phyloP scores from a whole-genome alignment of 768 basidiomycete species.

The Gloeostereum incarnatum region DNA sequence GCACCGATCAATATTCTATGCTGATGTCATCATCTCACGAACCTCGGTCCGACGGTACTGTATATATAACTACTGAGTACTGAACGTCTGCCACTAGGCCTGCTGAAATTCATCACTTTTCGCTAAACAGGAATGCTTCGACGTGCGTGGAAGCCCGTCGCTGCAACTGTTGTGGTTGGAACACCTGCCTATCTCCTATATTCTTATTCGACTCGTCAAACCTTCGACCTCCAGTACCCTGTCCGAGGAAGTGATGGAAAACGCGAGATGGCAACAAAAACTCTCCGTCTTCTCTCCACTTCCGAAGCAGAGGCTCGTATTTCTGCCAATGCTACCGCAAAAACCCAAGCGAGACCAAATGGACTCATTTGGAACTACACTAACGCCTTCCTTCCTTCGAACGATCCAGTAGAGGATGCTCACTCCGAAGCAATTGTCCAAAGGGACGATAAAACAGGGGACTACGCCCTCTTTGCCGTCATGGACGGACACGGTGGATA shows the following conservation, averaged over 20 bases:
- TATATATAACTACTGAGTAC: too few species aligned
- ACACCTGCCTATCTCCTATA: conserved; percentile 54
- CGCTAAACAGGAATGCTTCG: conserved; percentile 49
- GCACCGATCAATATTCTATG: too few species aligned
- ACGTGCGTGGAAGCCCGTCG: conserved; percentile 60
- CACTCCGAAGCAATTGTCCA: conserved; percentile 60
- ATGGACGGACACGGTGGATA: conserved; percentile 89
- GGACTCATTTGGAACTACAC: conserved; percentile 67
- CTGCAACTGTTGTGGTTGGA: conserved; percentile 46
- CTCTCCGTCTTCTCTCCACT: conserved; percentile 48
- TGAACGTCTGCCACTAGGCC: too few species aligned
- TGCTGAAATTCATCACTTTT: too few species aligned
- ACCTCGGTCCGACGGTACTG: too few species aligned
- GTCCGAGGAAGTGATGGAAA: conserved; percentile 48
- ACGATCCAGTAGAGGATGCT: conserved; percentile 90
- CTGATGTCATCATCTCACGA: too few species aligned
- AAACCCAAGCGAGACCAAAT: conserved; percentile 36
- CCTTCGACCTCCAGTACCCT: conserved; percentile 53
- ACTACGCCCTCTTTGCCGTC: conserved; percentile 78
- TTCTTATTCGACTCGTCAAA: conserved; percentile 32
- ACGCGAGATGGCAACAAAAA: conserved; percentile 36
- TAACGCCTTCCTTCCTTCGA: conserved; percentile 75
- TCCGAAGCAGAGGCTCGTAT: conserved; percentile 48
- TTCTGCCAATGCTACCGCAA: conserved; percentile 37
- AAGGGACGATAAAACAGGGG: conserved; percentile 59